These are phyloP conservation scores for Diaporthe sp. DNA, from an alignment of 2,329 filamentous ascomycete species.

Conservation along the genomic window DNA sequence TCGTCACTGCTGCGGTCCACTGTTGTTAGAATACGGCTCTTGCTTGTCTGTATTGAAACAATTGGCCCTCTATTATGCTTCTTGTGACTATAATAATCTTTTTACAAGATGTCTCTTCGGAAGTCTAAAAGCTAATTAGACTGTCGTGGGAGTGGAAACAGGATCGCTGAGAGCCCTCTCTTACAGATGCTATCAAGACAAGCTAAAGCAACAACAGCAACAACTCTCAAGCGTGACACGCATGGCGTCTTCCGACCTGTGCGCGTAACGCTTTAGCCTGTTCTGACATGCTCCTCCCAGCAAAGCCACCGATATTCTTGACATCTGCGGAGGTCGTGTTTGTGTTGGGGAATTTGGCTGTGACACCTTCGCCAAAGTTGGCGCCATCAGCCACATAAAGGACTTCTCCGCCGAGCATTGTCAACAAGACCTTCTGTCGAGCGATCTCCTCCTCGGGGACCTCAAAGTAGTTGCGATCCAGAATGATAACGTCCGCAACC, in stretches of 20 bases:
- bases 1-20: no score
- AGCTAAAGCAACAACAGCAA: neutral
- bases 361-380: neutral
- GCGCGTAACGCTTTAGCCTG: no score
- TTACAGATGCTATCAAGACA: neutral
- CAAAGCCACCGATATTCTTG: neutral
- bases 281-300: neutral
- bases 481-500: constrained; percentile 8
- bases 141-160: neutral
- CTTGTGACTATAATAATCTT: no score
- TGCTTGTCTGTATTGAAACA: no score
- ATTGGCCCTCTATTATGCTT: no score
- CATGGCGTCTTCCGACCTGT: no score
- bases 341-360: neutral
- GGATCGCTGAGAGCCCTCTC: neutral
- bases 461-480: constrained; percentile 15
- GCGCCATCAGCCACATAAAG: neutral
- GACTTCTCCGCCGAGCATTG: constrained; percentile 4
- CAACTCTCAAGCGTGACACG: neutral
- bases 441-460: constrained; percentile 8
- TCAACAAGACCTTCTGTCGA: constrained; percentile 12
- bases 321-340: constrained; percentile 7
- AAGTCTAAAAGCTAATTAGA: neutral
- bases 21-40: no score
- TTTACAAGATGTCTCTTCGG: neutral